A percentile compares a stretch with the other conserved stretches of the same genome.
These are phyloP conservation scores for Monosporozyma servazzii DNA, from an alignment of 805 yeast species.

Conservation along the genomic window DNA sequence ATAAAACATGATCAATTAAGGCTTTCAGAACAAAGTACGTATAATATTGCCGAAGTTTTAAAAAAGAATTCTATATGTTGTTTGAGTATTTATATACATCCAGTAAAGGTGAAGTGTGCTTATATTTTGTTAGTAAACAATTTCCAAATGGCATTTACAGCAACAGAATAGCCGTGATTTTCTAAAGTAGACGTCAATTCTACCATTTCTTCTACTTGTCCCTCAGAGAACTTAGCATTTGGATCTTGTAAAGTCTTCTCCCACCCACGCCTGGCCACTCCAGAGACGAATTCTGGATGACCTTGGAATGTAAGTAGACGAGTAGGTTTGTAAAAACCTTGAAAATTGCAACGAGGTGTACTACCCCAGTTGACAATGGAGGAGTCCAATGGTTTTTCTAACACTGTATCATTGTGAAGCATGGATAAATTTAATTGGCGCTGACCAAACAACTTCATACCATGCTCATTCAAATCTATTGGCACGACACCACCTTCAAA, in stretches of 20 bases:
- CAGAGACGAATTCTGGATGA: constrained; percentile 69
- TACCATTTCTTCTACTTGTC: neutral
- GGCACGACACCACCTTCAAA: constrained; percentile 64
- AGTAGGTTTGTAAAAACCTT: constrained; percentile 52
- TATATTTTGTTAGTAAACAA: neutral
- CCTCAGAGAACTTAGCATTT: neutral
- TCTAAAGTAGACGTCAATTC: neutral
- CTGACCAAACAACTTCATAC: constrained; percentile 14
- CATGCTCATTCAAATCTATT: constrained; percentile 36
- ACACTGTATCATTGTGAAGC: constrained; percentile 51
- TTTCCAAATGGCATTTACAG: constrained; percentile 12
- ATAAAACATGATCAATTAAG: neutral
- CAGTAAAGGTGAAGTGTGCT: neutral
- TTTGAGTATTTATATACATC: neutral
- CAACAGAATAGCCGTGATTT: constrained; percentile 32
- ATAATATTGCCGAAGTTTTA: neutral
- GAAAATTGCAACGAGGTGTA: constrained; percentile 47
- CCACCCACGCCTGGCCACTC: constrained; percentile 16
- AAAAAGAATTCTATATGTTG: neutral
- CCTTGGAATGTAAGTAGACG: constrained; percentile 70
- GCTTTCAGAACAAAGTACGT: neutral
- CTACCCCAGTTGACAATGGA: constrained; percentile 38
- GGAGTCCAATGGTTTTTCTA: constrained; percentile 34
- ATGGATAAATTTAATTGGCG: constrained; percentile 38
- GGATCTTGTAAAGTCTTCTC: neutral